These are phyloP conservation scores for Septoria linicola DNA, from an alignment of 2,329 filamentous ascomycete species.

Conservation along the genomic window DNA sequence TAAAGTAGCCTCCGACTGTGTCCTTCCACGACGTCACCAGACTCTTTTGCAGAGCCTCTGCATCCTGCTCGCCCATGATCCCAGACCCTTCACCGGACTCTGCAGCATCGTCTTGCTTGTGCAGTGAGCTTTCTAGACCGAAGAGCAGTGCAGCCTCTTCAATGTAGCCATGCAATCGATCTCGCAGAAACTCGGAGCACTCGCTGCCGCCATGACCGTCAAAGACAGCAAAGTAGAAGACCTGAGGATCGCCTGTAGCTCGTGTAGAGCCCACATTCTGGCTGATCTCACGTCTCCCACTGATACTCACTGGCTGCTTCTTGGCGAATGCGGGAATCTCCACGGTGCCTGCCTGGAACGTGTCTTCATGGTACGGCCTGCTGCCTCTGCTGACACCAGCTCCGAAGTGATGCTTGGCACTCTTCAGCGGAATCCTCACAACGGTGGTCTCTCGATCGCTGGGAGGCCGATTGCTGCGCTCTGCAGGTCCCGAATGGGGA, in stretches of 20 bases:
- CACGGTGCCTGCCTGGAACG: conserved; percentile 90
- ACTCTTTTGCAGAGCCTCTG: conserved; percentile 66
- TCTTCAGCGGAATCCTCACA: conserved; percentile 87
- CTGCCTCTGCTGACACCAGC: conserved; percentile 75
- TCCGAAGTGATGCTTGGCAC: conserved; percentile 95
- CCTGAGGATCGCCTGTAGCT: conserved; percentile 83
- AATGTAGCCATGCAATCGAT: conserved; percentile 83
- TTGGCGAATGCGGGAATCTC: conserved; percentile 91
- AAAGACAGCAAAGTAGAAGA: conserved; percentile 97
- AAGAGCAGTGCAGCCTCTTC: conserved; percentile 77
- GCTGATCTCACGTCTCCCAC: conserved; percentile 37
- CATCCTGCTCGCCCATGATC: conserved; percentile 57
- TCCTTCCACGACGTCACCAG: conserved; percentile 76
- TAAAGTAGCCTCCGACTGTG: conserved; percentile 90
- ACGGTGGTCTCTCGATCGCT: conserved; percentile 78
- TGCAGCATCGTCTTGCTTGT: conserved; percentile 41
- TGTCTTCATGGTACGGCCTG: conserved; percentile 87
- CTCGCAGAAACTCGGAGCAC: conserved; percentile 81
- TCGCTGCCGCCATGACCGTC: conserved; percentile 91
- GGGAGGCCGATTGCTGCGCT: conserved; percentile 20
- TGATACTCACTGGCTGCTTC: conserved; percentile 67
- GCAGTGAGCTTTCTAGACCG: conserved; percentile 73
- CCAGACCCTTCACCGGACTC: conserved; percentile 43
- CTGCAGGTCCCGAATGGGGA: conserved; percentile 60
- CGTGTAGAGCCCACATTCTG: conserved; percentile 61